Conservation (phyloP, 371 early-diverging fungal genomes). For the Mucor mucedo region DNA sequence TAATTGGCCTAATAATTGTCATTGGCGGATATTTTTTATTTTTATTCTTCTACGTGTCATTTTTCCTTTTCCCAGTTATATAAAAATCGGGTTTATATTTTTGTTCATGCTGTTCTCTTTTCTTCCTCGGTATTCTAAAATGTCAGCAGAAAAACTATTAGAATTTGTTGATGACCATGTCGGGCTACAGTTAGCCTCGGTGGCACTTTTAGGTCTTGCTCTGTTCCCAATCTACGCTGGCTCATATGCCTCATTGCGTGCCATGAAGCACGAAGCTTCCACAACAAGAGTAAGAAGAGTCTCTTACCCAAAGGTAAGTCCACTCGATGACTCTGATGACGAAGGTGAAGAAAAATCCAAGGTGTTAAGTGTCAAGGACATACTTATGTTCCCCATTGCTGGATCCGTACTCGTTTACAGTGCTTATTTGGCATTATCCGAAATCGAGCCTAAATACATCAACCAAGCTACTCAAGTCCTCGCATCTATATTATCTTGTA, state of each 20-base stretch:
- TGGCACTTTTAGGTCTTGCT: slow-evolving; percentile 22
- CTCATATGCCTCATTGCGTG: slow-evolving; percentile 20
- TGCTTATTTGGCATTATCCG: background rate
- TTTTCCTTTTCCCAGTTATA: too few relatives aligned
- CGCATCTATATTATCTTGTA: slow-evolving; percentile 15
- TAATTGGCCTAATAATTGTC: too few relatives aligned
- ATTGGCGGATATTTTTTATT: too few relatives aligned
- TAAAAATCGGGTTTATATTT: background rate
- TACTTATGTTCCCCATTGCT: slow-evolving; percentile 21
- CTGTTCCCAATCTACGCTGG: slow-evolving; percentile 23
- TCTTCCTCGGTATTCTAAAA: background rate
- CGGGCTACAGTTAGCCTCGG: slow-evolving; percentile 21
- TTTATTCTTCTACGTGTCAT: too few relatives aligned
- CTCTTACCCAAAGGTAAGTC: background rate
- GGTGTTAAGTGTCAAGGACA: slow-evolving; percentile 17
- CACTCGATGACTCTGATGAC: slow-evolving; percentile 3
- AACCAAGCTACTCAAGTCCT: slow-evolving; percentile 9
- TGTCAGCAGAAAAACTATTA: slow-evolving; percentile 4
- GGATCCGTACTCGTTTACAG: slow-evolving; percentile 18
- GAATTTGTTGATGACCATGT: slow-evolving; percentile 17
- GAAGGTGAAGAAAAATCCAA: slow-evolving; percentile 16
- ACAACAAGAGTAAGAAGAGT: background rate
- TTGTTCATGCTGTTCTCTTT: background rate
- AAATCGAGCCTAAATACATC: slow-evolving; percentile 16
- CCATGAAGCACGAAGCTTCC: slow-evolving; percentile 1